Base-by-base conservation (phyloP, 225 moss, liverwort and hornwort genomes). In the Asterella californica region DNA sequence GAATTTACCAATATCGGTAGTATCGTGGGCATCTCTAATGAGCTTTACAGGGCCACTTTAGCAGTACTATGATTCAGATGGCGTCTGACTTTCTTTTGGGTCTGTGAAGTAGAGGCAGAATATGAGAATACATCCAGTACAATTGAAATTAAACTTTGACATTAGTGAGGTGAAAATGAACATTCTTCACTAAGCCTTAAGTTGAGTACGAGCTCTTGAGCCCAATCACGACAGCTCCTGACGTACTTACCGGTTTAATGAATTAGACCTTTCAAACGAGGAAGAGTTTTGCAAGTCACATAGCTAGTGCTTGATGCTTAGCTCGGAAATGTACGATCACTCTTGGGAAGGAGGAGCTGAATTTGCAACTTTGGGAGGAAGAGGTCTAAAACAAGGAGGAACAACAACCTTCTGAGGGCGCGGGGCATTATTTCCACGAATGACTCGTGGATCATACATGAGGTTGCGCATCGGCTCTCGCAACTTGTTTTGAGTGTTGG, bases 391-490 rank as follows among this genome's bases (percentile, higher is more conserved):
- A 30, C 17, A 17, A 55, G 30, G 64, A 48, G 32, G 29, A 15
- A n/a, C n/a, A n/a, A 15, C 52, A 61, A 82, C 87, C 87, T 84
- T 87, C 60, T 84, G 59, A 70, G 80, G 84, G 45, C 77, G 82
- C 2, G 84, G 87, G 74, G 48, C 84, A 6, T 80, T 85, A 0
- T 84, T 84, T 46, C 87, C 87, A 34, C 87, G 80, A 53, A 84
- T 67, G n/a, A 87, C 84, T 21, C 87, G 87, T 15, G 85, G 87
- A 47, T 88, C 87, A 32, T 75, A 81, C 87, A 88, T 88, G 45
- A 88, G 87, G 66, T 88, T 88, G 76, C 85, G 84, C 87, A 88
- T 85, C 27, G 87, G 87, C 78, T 84, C 82, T 15, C 87, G 83
- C 65, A 67, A 3, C 70, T 85, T 88, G 64, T 75, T 78, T 24